Evolutionary conservation across 176 grass and related monocot species (phyloP).

Genomic region (Zea luxurians): DNA sequence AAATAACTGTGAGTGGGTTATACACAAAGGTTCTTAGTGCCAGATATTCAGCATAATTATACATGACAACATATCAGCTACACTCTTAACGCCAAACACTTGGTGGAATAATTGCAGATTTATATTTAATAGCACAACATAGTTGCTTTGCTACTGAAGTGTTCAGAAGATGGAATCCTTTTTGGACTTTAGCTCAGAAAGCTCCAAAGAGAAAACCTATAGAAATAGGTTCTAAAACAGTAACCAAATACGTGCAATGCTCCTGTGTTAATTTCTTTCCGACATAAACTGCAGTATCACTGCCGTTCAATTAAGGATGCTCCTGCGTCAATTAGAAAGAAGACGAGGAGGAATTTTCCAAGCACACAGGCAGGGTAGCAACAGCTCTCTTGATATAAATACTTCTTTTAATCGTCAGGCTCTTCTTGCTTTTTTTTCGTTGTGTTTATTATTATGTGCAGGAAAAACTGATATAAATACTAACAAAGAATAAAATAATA

Average conservation of each 20-base stretch:
- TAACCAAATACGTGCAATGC: not conserved
- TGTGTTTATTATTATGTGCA: too few relatives aligned
- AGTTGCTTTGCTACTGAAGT: not conserved
- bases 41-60: not conserved
- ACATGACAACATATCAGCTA: not conserved
- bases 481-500: too few relatives aligned
- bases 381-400: not conserved
- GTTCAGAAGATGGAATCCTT: not conserved
- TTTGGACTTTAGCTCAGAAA: not conserved
- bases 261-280: not conserved
- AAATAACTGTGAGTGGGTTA: not conserved
- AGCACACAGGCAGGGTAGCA: not conserved
- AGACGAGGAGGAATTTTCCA: not conserved
- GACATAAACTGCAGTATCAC: not conserved
- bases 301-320: not conserved
- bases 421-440: too few relatives aligned
- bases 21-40: not conserved
- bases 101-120: not conserved
- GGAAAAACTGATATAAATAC: not conserved
- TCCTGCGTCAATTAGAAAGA: not conserved
- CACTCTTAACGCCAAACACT: not conserved
- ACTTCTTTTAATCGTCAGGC: too few relatives aligned
- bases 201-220: not conserved
- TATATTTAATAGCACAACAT: not conserved
- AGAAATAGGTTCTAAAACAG: not conserved